Evolutionary conservation across 1,284 basidiomycete genomes (phyloP).

Genomic region (Naganishia sp.): DNA sequence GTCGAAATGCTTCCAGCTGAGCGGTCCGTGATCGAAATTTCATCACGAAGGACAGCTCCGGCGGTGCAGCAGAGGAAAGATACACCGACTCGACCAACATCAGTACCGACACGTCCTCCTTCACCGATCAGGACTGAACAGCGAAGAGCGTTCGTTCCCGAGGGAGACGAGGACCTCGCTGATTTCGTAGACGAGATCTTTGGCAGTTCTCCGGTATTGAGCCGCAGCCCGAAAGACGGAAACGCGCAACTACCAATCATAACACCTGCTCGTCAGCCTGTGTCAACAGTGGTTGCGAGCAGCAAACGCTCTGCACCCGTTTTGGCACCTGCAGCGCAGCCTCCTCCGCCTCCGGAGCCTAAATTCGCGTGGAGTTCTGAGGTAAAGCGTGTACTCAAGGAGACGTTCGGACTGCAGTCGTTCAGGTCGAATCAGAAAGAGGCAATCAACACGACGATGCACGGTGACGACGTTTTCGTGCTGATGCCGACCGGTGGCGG

Average conservation of each 20-base stretch:
- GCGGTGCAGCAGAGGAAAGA: background rate
- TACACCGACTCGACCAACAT: background rate
- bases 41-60: background rate
- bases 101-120: background rate
- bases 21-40: slow-evolving; percentile 10
- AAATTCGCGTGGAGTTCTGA: slow-evolving; percentile 60
- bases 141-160: background rate
- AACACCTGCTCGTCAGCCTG: slow-evolving; percentile 9
- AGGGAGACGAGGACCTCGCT: background rate
- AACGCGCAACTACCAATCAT: background rate
- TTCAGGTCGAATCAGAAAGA: slow-evolving; percentile 87
- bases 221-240: slow-evolving; percentile 6
- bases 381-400: slow-evolving; percentile 64
- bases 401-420: slow-evolving; percentile 65
- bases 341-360: slow-evolving; percentile 35
- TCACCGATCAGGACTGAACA: slow-evolving; percentile 18
- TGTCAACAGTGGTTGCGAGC: slow-evolving; percentile 18
- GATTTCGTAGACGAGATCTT: slow-evolving; percentile 1
- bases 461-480: slow-evolving; percentile 85
- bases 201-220: slow-evolving; percentile 10
- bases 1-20: slow-evolving; percentile 7
- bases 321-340: slow-evolving; percentile 5
- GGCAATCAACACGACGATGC: slow-evolving; percentile 78
- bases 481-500: slow-evolving; percentile 97
- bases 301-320: slow-evolving; percentile 33